Evolutionary conservation across 2,329 filamentous ascomycete genomes (phyloP), one percentile per base, ranked within the genome.

Genomic region (Aspergillus ruber): DNA sequence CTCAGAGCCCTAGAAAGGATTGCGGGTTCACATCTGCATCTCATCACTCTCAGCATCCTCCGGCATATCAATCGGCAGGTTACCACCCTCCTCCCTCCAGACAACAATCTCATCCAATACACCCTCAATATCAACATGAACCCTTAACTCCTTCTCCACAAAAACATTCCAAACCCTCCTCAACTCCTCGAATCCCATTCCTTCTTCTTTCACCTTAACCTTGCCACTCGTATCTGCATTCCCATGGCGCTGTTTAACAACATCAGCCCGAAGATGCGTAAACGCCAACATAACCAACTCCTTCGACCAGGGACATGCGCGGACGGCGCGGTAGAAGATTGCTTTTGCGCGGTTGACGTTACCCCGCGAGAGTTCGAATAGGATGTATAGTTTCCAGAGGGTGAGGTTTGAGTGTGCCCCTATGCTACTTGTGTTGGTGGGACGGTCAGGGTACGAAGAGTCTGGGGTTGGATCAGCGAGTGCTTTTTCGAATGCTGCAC

Each of bases 231-330:
- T 21, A 12, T 36, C 15, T 7, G 29, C 6, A 3, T 32, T 7
- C 2, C 39, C 17, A 32, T 48, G 10, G 10, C 20, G 21, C 6
- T 46, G 45, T 13, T 45, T 18, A 10, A 56, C 33, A 18, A 53
- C 15, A 20, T 62, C 61, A 9, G 56, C 55, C 12, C 59, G 59
- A 27, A 74, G 56, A 35, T 72, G 64, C 40, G 70, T 69, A 48
- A 85, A 81, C 0, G 78, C 82, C 21, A 78, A 50, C 65, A 85
- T 72, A 39, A 81, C 66, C 42, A 82, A 73, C 33, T 76, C 72
- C 61, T 86, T 85, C 1, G 73, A 76, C 82, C 83, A 86, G 0
- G 84, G 84, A 57, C 83, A 74, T 13, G 72, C 67, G 39, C 74
- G 69, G 52, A 86, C 56, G 0, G 78, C 81, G 29, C 77, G 68